Base-by-base conservation (phyloP, 352 stramenopile species). In the Phytophthora sp. region DNA sequence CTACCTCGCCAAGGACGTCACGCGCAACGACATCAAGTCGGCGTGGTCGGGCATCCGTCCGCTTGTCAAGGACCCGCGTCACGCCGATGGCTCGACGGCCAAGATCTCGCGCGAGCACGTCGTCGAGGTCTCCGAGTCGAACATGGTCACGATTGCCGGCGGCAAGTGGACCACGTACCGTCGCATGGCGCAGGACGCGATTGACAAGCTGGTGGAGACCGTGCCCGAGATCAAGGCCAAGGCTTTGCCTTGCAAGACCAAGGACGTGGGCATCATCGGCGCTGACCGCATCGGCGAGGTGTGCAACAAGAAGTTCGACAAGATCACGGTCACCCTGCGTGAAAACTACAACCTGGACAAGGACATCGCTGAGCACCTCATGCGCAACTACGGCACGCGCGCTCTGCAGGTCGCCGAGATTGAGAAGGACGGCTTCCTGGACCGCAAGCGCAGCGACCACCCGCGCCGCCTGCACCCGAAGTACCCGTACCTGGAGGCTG, bases 101-200 rank as follows among this genome's bases (percentile, higher is more conserved):
- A 84, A 89, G 74, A 96, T 98, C 73, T 97, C 88, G 26, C 94
- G 96, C 27, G 95, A 98, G 54, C 95, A 99, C 76, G 88, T 98
- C 15, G 88, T 99, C 13, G 95, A 98, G 57, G 88, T 98, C 7
- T 90, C 84, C 2, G 59, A 84, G 8, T 96, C 89, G 44, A 87
- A 94, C 64, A 76, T 99, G 69, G 88, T 99, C 27, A 98, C 95
- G 34, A 98, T 98, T 62, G 93, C 95, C 15, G 96, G 96, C 17
- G 96, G 96, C 55, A 99, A 99, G 79, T 99, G 96, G 96, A 99
- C 96, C 7, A 99, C 96, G 34, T 98, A 97, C 72, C 87, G 96
- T 37, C 83, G 92, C 41, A 99, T 99, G 96, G 96, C 96, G 3
- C 87, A 99, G 72, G 96, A 99, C 56, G 86, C 91, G 34, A 89